Evolutionary conservation across 2,329 filamentous ascomycete genomes (phyloP).

Genomic region (Ceratocystis harringtonii): DNA sequence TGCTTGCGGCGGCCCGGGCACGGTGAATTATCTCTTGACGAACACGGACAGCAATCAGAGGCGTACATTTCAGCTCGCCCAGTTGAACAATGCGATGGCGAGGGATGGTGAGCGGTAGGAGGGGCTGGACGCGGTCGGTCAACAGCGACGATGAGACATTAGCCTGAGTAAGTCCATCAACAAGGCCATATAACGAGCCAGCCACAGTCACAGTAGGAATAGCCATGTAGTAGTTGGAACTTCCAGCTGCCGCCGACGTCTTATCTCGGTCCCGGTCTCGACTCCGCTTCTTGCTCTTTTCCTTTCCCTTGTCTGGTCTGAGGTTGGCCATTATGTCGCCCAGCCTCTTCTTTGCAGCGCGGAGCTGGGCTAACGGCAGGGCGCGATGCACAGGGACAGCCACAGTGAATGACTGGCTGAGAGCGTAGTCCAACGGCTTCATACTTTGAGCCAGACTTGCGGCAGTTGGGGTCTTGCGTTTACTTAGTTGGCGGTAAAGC

Average conservation of each 20-base stretch:
- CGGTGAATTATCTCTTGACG: slow-evolving; percentile 27
- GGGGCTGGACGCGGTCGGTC: slow-evolving; percentile 28
- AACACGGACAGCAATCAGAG: slow-evolving; percentile 26
- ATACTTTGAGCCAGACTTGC: slow-evolving; percentile 14
- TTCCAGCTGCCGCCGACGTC: not conserved
- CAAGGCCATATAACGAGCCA: slow-evolving; percentile 29
- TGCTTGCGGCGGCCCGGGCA: not conserved
- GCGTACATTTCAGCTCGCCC: slow-evolving; percentile 27
- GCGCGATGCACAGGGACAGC: slow-evolving; percentile 24
- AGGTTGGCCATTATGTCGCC: not conserved
- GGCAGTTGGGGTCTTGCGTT: not conserved
- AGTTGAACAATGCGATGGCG: slow-evolving; percentile 27
- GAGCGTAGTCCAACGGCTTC: slow-evolving; percentile 27
- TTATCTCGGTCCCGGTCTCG: slow-evolving; percentile 11
- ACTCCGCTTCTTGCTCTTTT: slow-evolving; percentile 13
- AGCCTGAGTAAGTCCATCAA: slow-evolving; percentile 22
- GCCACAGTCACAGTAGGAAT: slow-evolving; percentile 27
- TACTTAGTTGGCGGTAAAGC: slow-evolving; percentile 5
- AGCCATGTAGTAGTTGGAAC: slow-evolving; percentile 17
- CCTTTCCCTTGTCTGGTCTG: slow-evolving; percentile 9
- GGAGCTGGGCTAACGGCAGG: slow-evolving; percentile 21
- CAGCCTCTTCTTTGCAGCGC: slow-evolving; percentile 16
- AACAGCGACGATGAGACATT: slow-evolving; percentile 24
- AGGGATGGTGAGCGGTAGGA: slow-evolving; percentile 25
- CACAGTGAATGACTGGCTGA: slow-evolving; percentile 28